phyloP scores from a whole-genome alignment of 352 stramenopile species.

The Achlya hypogyna region DNA sequence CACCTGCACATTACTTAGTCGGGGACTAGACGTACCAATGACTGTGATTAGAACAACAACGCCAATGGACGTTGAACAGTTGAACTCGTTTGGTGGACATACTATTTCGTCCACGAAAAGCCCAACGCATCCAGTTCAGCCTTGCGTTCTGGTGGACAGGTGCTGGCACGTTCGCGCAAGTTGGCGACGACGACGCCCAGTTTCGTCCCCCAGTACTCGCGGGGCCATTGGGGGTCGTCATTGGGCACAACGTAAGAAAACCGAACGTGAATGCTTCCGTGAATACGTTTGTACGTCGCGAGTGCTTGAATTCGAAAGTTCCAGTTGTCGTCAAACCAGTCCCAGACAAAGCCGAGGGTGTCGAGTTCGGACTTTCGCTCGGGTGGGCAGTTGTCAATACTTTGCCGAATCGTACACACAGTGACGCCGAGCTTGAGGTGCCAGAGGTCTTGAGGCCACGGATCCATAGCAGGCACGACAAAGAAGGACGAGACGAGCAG shows the following conservation, averaged over 20 bases:
- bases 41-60: no score
- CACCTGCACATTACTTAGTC: no score
- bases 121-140: slow-evolving; percentile 7
- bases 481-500: slow-evolving; percentile 1
- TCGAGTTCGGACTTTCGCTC: slow-evolving; percentile 38
- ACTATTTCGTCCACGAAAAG: slow-evolving; percentile 15
- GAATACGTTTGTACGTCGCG: slow-evolving; percentile 42
- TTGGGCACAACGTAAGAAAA: slow-evolving; percentile 7
- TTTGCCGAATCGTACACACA: slow-evolving; percentile 49
- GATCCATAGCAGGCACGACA: slow-evolving; percentile 8
- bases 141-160: not conserved
- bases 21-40: no score
- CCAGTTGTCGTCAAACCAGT: slow-evolving; percentile 29
- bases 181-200: slow-evolving; percentile 10
- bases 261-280: slow-evolving; percentile 33
- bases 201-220: not conserved
- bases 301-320: slow-evolving; percentile 47
- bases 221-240: slow-evolving; percentile 22
- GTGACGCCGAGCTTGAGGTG: slow-evolving; percentile 44
- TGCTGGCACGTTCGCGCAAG: not conserved
- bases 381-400: slow-evolving; percentile 42
- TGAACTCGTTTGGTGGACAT: no score
- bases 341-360: slow-evolving; percentile 61
- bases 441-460: slow-evolving; percentile 45
- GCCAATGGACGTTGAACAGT: no score